Base-by-base conservation (phyloP, 2,329 filamentous ascomycete species). In the Neonectria faginata region DNA sequence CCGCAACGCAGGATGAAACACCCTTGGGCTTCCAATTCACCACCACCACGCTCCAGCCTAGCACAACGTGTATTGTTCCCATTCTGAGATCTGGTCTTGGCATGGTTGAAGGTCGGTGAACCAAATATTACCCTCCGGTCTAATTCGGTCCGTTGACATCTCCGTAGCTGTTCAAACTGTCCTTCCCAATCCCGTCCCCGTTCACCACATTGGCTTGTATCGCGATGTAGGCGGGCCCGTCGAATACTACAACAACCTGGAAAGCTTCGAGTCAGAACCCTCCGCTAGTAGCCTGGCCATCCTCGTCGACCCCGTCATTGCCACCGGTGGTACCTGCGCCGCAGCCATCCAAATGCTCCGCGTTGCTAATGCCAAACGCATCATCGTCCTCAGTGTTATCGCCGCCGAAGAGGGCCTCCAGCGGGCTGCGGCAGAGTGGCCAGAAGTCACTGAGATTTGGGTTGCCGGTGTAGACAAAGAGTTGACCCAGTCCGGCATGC, bases 211-310 rank as follows among this genome's bases (percentile, higher is more conserved):
- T 8, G 95, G 96, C 70, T 91, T 98, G 75, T 98, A 95, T 85
- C 93, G 94, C 76, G 94, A 97, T 61, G 95, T 92, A 48, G 89
- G 97, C 61, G 89, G 93, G 74, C 93, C 94, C 3, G 94, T 97
- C 63, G 94, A 97, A 81, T 97, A 97, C 86, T 97, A 97, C 87
- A 97, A 97, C 85, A 97, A 97, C 80, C 89, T 97, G 72, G 60
- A 76, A 54, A 70, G 79, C 31, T 65, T 75, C 50, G 81, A 81
- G 67, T 76, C 79, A 36, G 76, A 55, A 54, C 29, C 29, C 29
- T 31, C 29, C 29, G 29, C 8, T 31, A 81, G 81, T 48, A 83
- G 78, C 64, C 84, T 97, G 12, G 94, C 94, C 64, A 92, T 97
- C 75, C 83, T 97, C 59, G 87, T 97, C 52, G 95, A 98, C 76